Percentiles rank a stretch among this genome's conserved stretches.
These are phyloP conservation scores for Fusarium drepaniforme DNA, from an alignment of 2,329 filamentous ascomycete species.

Conservation along the genomic window DNA sequence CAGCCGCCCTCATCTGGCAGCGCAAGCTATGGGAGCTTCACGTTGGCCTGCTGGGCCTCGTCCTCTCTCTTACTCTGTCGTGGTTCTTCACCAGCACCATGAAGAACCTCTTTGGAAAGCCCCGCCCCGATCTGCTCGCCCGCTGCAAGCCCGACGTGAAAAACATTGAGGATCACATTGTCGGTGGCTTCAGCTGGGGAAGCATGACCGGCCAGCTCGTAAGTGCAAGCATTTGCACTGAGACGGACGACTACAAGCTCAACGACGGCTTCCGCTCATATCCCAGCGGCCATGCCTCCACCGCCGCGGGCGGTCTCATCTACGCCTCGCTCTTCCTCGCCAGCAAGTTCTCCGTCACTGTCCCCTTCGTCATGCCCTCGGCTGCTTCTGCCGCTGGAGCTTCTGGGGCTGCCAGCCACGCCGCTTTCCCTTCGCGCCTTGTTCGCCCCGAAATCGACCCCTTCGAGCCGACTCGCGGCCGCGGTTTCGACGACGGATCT, in stretches of 20 bases:
- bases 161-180: constrained; percentile 69
- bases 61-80: constrained; percentile 75
- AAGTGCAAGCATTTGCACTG: constrained; percentile 80
- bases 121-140: constrained; percentile 84
- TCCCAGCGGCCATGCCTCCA: constrained; percentile 66
- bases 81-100: constrained; percentile 88
- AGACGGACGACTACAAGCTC: constrained; percentile 70
- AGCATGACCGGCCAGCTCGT: constrained; percentile 76
- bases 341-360: constrained; percentile 81
- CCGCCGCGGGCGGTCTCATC: constrained; percentile 82
- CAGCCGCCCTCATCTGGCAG: constrained; percentile 76
- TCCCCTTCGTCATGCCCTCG: constrained; percentile 74
- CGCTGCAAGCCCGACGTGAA: constrained; percentile 82
- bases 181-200: constrained; percentile 70
- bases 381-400: constrained; percentile 60
- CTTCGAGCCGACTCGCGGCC: constrained; percentile 48
- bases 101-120: constrained; percentile 80
- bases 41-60: constrained; percentile 85
- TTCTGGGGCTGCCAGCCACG: constrained; percentile 74
- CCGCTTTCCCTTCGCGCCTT: constrained; percentile 82
- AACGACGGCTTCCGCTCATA: constrained; percentile 90
- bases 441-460: constrained; percentile 49
- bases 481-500: constrained; percentile 34
- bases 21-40: constrained; percentile 94
- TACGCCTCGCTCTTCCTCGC: constrained; percentile 91